Percentiles rank a stretch among this genome's conserved stretches.
Conservation (phyloP, 106 monocot genomes). For the Phalaenopsis equestris region DNA sequence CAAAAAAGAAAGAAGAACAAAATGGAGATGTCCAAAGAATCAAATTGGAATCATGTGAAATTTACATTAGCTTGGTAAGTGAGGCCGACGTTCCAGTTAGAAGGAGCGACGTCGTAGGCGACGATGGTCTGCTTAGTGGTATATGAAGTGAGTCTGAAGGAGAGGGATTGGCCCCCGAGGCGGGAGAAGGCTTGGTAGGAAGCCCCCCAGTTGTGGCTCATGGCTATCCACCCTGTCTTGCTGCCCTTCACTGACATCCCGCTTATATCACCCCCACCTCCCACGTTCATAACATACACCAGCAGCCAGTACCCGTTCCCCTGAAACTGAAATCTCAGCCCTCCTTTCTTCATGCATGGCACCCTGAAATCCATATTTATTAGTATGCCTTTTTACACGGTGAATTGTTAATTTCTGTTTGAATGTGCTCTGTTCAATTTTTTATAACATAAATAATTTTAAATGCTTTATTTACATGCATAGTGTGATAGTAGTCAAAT, state of each 20-base stretch:
- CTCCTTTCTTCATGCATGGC: constrained; percentile 57
- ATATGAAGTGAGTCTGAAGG: constrained; percentile 57
- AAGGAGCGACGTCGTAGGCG: constrained; percentile 52
- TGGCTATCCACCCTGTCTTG: constrained; percentile 41
- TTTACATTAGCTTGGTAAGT: constrained; percentile 35
- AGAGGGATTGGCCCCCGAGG: constrained; percentile 40
- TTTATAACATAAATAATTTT: no score
- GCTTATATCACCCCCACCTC: constrained; percentile 50
- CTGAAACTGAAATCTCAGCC: constrained; percentile 56
- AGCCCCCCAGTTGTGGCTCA: constrained; percentile 86
- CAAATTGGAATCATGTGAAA: background rate
- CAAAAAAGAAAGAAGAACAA: no score
- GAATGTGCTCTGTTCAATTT: no score
- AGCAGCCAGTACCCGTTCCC: constrained; percentile 85
- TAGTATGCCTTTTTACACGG: no score
- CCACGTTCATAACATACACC: constrained; percentile 69
- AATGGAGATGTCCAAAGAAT: background rate
- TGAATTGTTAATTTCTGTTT: background rate
- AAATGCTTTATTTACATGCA: no score
- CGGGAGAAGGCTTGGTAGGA: constrained; percentile 59
- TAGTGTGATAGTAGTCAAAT: no score
- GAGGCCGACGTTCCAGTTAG: constrained; percentile 48
- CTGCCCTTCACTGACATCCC: constrained; percentile 51
- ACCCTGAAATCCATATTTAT: constrained; percentile 24
- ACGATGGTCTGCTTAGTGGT: constrained; percentile 40